Conservation (phyloP, 208 protist genomes). For the Strigomonas culicis region DNA sequence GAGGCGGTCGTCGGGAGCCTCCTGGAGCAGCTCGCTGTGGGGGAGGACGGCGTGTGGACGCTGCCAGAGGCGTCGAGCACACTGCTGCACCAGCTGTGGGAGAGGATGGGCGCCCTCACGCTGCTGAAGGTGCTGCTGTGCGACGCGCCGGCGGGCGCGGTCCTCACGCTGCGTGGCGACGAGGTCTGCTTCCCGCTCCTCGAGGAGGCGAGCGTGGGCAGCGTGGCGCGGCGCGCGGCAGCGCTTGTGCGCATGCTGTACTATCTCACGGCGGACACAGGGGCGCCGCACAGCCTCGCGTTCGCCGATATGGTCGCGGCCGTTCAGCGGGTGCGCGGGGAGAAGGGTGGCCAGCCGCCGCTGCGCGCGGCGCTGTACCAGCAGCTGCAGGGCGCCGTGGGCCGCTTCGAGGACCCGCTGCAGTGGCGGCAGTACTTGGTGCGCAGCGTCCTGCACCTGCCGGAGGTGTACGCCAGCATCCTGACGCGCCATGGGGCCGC, state of each 20-base stretch:
- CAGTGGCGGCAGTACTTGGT: slow-evolving; percentile 32
- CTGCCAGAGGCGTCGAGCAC: slow-evolving; percentile 11
- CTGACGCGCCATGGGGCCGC: slow-evolving; percentile 23
- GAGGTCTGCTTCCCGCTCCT: slow-evolving; percentile 19
- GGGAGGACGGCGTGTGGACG: background rate
- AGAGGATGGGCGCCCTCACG: slow-evolving; percentile 46
- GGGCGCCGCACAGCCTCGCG: background rate
- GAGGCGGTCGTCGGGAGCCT: background rate
- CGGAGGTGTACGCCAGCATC: slow-evolving; percentile 29
- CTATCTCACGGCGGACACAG: slow-evolving; percentile 33
- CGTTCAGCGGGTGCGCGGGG: background rate
- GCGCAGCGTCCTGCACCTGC: slow-evolving; percentile 45
- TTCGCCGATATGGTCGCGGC: slow-evolving; percentile 12
- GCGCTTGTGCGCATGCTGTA: slow-evolving; percentile 52
- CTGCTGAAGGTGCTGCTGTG: slow-evolving; percentile 53
- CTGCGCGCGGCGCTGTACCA: background rate
- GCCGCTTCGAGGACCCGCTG: slow-evolving; percentile 13
- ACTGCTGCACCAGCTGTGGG: slow-evolving; percentile 40
- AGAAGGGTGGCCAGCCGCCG: background rate
- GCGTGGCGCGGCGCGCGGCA: slow-evolving; percentile 16
- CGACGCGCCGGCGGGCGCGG: slow-evolving; percentile 9
- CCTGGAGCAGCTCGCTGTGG: background rate
- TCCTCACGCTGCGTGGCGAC: slow-evolving; percentile 1
- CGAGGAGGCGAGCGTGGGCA: slow-evolving; percentile 21
- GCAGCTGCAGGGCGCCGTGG: slow-evolving; percentile 6